Percentiles rank a stretch among this genome's conserved stretches.
Evolutionary conservation across 306 rosid genomes (phyloP).

Genomic region (Gastrolobium villosum): DNA sequence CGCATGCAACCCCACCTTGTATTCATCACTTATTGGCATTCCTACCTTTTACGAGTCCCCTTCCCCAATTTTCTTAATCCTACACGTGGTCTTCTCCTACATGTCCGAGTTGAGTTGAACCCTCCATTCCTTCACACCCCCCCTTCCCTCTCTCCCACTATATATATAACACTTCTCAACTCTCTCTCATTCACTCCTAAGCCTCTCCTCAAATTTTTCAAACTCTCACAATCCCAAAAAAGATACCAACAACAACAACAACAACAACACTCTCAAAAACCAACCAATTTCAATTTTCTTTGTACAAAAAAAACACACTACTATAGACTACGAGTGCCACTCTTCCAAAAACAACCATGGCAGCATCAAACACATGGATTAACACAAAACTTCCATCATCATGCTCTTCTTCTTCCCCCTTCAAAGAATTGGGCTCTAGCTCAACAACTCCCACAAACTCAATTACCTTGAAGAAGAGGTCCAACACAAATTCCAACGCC

Average conservation of each 20-base stretch:
- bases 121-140: conserved; percentile 36
- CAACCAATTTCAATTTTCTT: neutral
- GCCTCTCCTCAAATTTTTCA: conserved; percentile 2
- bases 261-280: neutral
- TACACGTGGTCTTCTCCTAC: conserved; percentile 81
- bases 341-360: conserved; percentile 51
- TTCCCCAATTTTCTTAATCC: conserved; percentile 50
- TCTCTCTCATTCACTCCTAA: conserved; percentile 22
- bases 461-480: conserved; percentile 41
- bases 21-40: conserved; percentile 64
- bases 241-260: neutral
- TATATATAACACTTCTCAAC: conserved; percentile 55
- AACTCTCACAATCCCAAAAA: neutral
- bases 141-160: conserved; percentile 39
- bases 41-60: conserved; percentile 41
- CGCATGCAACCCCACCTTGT: conserved; percentile 49
- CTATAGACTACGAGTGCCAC: neutral
- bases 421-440: conserved; percentile 34
- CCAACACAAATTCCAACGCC: neutral
- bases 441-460: conserved; percentile 35
- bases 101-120: conserved; percentile 49
- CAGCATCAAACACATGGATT: conserved; percentile 50
- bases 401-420: conserved; percentile 17
- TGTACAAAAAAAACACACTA: too few relatives aligned
- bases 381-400: conserved; percentile 44